Base-by-base conservation (phyloP, 805 yeast genomes). In the Kuraishia piskuri region DNA sequence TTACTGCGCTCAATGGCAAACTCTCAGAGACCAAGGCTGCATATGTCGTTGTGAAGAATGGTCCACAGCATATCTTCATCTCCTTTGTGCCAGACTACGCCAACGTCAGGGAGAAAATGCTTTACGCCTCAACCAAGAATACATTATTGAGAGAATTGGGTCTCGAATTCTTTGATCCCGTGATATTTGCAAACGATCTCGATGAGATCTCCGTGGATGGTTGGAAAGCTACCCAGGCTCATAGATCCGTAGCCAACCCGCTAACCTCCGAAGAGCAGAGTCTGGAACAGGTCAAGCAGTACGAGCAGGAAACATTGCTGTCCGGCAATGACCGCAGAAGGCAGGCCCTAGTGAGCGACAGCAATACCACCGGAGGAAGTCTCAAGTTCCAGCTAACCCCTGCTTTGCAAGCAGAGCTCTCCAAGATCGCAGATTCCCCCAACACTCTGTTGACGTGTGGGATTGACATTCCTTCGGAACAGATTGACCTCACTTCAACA, bases 71-170 rank as follows among this genome's bases (percentile, higher is more conserved):
- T 56, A 76, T 80, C 2, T 90, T 92, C 61, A 78, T 90, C 49
- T 82, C 94, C 21, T 91, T 77, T 69, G 91, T 92, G 52, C 97
- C 99, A 0, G 97, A 92, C 65, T 68, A 68, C 51, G 88, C 97
- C 8, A 82, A 84, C 2, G 91, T 92, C 44, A 79, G 90, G 54
- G 76, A 79, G 54, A 94, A 92, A 67, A 94, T 94, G 97, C 74
- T 94, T 50, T 94, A 91, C 66, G 98, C 98, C 3, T 88, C 97
- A 2, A 84, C 95, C 10, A 89, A 89, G 56, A 86, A 82, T 65
- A 82, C 94, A 1, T 68, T 94, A 40, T 70, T 88, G 53, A 81
- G 87, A 59, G 84, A 86, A 57, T 73, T 92, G 45, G 97, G 97
- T 4, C 61, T 72, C 19, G 77, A 76, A 54, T 69, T 71, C 52